Base-by-base conservation (phyloP, 108 stramenopile genomes). In the Skeletonema menzelii region DNA sequence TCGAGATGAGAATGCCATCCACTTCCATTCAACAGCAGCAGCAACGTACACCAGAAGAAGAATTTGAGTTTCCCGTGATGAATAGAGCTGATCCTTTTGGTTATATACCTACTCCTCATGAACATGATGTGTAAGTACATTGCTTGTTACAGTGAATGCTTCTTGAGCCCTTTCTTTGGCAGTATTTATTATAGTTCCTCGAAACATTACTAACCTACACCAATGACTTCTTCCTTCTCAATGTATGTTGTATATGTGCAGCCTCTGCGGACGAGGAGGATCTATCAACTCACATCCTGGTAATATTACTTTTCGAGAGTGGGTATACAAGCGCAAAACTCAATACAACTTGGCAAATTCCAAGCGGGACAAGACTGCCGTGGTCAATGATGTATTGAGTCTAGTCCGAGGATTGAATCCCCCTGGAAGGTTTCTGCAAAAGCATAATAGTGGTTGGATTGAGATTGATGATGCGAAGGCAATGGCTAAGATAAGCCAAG, bases 401-500 rank as follows among this genome's bases (percentile, higher is more conserved):
- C 69, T 67, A 53, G 85, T 95, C 0, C 53, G 59, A 11, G 30
- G 30, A 11, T 80, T 82, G 64, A 56, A 46, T 19, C 91, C 91
- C n/a, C 84, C 87, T 6, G 94, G 94, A 8, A 80, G 90, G 31
- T 95, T 95, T 64, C 73, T 95, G 26, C 84, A 85, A 53, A 82
- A 82, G 68, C 26, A 35, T 4, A 12, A 22, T 20, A 76, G 73
- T 61, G 53, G 76, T 77, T 95, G 94, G 94, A 67, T 89, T 2
- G 91, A 92, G 72, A 76, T 92, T 35, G 86, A 88, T 55, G 83
- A 88, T 37, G 56, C 55, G 1, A 88, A 85, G 44, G 86, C 90
- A 37, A 69, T 95, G 72, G 88, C 91, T 8, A 95, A 95, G 63
- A 91, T 85, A 8, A 87, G 84, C 61, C 94, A 95, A 63, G 91